Evolutionary conservation across 2,329 filamentous ascomycete genomes (phyloP).

Genomic region (Paraphaeosphaeria minitans): DNA sequence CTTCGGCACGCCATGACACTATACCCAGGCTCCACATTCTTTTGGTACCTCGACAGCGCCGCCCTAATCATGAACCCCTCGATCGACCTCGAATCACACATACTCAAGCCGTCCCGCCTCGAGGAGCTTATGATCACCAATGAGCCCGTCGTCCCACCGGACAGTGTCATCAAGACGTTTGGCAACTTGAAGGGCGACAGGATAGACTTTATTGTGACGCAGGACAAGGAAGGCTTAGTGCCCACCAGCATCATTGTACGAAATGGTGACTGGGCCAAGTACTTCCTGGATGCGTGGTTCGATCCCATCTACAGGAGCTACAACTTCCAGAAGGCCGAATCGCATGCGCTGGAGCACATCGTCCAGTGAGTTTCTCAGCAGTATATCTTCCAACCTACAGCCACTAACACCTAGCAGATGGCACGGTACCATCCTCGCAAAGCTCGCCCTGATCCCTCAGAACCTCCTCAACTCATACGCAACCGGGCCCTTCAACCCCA

Average conservation of each 20-base stretch:
- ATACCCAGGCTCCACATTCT: slow-evolving; percentile 75
- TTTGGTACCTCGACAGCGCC: slow-evolving; percentile 88
- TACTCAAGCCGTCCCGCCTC: slow-evolving; percentile 71
- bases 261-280: slow-evolving; percentile 89
- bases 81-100: slow-evolving; percentile 69
- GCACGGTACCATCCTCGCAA: slow-evolving; percentile 94
- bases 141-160: slow-evolving; percentile 85
- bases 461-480: slow-evolving; percentile 80
- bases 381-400: not conserved
- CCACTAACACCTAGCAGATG: slow-evolving; percentile 65
- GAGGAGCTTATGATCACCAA: slow-evolving; percentile 84
- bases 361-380: slow-evolving; percentile 50
- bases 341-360: slow-evolving; percentile 76
- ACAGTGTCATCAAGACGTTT: slow-evolving; percentile 97
- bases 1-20: slow-evolving; percentile 86
- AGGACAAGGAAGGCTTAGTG: slow-evolving; percentile 80
- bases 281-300: slow-evolving; percentile 94
- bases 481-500: slow-evolving; percentile 31
- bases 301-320: slow-evolving; percentile 92
- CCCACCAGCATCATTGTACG: slow-evolving; percentile 78
- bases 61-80: slow-evolving; percentile 86
- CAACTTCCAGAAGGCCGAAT: slow-evolving; percentile 94
- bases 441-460: slow-evolving; percentile 88
- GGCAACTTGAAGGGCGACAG: slow-evolving; percentile 76
- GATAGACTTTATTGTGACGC: slow-evolving; percentile 80